Percentiles rank a stretch among this genome's conserved stretches.
phyloP scores from a whole-genome alignment of 139 green algal genomes.

The Trebouxia sp. region DNA sequence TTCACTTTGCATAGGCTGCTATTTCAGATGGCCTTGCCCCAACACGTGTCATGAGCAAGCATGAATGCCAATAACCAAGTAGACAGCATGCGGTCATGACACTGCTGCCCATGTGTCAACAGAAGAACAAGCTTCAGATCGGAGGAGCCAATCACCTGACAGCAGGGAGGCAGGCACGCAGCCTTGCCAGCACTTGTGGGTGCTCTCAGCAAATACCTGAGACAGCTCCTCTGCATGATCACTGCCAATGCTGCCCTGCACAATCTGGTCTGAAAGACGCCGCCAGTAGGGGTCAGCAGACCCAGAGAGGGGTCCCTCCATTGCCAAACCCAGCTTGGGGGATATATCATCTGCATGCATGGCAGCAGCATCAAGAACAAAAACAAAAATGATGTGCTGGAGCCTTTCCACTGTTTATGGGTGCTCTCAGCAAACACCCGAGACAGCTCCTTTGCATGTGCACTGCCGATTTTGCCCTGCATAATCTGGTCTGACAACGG shows the following conservation, averaged over 20 bases:
- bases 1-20: too few relatives aligned
- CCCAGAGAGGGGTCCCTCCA: conserved; percentile 25
- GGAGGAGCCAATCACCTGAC: too few relatives aligned
- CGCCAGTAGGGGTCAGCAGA: conserved; percentile 43
- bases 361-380: too few relatives aligned
- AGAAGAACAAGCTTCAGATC: neutral
- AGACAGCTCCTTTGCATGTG: neutral
- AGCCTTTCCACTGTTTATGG: neutral
- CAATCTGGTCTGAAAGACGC: conserved; percentile 33
- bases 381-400: too few relatives aligned
- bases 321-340: neutral
- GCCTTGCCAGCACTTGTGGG: neutral
- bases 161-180: neutral
- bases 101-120: too few relatives aligned
- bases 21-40: too few relatives aligned
- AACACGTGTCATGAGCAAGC: too few relatives aligned
- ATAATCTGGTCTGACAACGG: conserved; percentile 35
- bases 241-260: neutral
- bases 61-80: too few relatives aligned
- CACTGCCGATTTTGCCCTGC: neutral
- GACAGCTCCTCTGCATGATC: neutral
- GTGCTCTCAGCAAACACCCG: neutral
- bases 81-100: too few relatives aligned
- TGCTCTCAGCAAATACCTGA: neutral
- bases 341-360: too few relatives aligned